Base-by-base conservation (phyloP, 2,329 filamentous ascomycete species). In the Aureobasidium leucospermi region DNA sequence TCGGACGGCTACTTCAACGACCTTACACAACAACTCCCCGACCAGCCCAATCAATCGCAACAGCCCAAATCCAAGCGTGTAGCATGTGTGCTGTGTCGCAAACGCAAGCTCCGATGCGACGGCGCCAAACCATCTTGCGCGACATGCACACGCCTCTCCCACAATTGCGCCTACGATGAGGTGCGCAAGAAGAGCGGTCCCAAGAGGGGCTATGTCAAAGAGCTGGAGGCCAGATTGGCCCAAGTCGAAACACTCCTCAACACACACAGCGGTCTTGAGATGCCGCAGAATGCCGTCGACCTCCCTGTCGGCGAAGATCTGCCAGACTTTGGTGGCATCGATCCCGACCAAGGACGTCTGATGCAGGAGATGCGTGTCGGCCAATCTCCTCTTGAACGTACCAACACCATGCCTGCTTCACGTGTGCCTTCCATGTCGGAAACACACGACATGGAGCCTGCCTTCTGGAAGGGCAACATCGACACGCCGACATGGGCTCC, bases 171-270 rank as follows among this genome's bases (percentile, higher is more conserved):
- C 62, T 96, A 96, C 70, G 91, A 96, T 70, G 91, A 96, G 76
- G 87, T 93, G 67, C 84, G 92, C 71, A 89, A 90, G 76, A 96
- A 96, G 83, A 96, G 91, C 72, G 92, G 92, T 2, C 92, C 92
- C 2, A 96, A 96, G 78, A 83, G 92, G 70, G 92, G 92, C 67
- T 96, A 96, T 71, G 92, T 96, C 63, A 96, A 96, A 78, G 87
- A 91, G 61, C 76, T 97, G 66, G 94, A 97, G 74, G 92, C 95
- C 71, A 84, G 94, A 72, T 76, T 99, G 69, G 67, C 66, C 62
- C 92, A 96, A 80, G 92, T 97, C 59, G 93, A 96, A 78, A 94
- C 88, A 1, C 77, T 96, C 59, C 78, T 96, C 62, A 95, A 93
- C 76, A 89, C 84, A 6, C 88, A 95, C 47, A 68, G 70, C 58